These are phyloP conservation scores for Cercospora sp. DNA, from an alignment of 2,329 filamentous ascomycete genomes.

Conservation along the genomic window DNA sequence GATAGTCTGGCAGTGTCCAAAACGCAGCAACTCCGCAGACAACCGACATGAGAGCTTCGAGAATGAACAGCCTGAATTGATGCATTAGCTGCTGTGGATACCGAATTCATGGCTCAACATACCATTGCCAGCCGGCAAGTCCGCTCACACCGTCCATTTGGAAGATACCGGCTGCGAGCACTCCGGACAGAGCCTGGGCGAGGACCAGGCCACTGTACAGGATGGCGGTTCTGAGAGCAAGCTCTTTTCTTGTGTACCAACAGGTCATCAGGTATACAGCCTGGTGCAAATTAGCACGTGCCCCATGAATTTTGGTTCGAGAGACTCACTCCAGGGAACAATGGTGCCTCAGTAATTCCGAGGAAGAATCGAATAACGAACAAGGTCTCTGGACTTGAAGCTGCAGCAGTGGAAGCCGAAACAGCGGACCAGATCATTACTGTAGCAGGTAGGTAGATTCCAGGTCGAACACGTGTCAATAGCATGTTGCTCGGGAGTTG, in stretches of 20 bases:
- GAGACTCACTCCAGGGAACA: slow-evolving; percentile 38
- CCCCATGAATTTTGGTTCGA: no score
- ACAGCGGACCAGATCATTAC: slow-evolving; percentile 38
- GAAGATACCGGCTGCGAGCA: slow-evolving; percentile 24
- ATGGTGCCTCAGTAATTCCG: slow-evolving; percentile 38
- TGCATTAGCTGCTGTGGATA: neutral
- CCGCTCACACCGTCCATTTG: slow-evolving; percentile 35
- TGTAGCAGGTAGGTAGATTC: slow-evolving; percentile 43
- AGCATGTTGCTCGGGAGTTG: slow-evolving; percentile 48
- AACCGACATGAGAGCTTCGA: slow-evolving; percentile 21
- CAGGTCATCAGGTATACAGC: slow-evolving; percentile 43
- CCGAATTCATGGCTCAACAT: no score
- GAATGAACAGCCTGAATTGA: slow-evolving; percentile 29
- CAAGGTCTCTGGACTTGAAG: slow-evolving; percentile 38
- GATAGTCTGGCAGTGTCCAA: slow-evolving; percentile 19
- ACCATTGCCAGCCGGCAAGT: slow-evolving; percentile 36
- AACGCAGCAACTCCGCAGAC: slow-evolving; percentile 10
- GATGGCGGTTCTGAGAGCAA: slow-evolving; percentile 40
- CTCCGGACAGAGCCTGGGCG: slow-evolving; percentile 29
- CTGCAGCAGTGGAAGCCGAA: slow-evolving; percentile 38
- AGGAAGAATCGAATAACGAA: slow-evolving; percentile 42
- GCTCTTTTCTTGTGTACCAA: slow-evolving; percentile 45
- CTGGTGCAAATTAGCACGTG: neutral
- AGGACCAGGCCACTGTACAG: slow-evolving; percentile 38
- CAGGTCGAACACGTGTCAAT: slow-evolving; percentile 45